Evolutionary conservation across 495 filamentous ascomycete species (phyloP), one percentile per base, ranked within the genome.

Genomic region (Cryomyces minteri): DNA sequence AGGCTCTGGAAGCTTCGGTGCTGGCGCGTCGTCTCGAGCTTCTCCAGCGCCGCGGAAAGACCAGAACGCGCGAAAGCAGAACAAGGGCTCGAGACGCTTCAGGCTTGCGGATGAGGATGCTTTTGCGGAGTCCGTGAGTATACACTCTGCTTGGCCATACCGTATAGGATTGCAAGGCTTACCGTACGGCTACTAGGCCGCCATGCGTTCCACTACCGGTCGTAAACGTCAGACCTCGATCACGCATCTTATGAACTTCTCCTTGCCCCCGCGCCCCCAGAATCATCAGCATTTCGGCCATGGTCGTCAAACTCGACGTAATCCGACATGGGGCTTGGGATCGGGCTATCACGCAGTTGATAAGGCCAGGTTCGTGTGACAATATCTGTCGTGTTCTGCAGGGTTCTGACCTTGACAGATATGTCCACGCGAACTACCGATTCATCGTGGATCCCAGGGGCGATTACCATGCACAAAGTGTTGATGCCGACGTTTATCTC

Each of bases 401-500:
- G 40, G 25, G 9, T 7, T 32, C 47, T 49, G 25, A 53, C 39
- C 4, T 12, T 31, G 43, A 40, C 14, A 79, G 84, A 55, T 98
- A 93, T 54, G 83, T 98, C 28, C 87, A 96, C 63, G 85, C 90
- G 29, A 98, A 98, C 60, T 98, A 98, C 58, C 77, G 90, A 18
- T 98, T 98, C 58, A 81, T 98, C 46, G 90, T 98, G 33, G 76
- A 82, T 46, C 90, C 90, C 0, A 69, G 70, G 14, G 81, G 78
- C 12, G 76, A 79, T 51, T 98, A 94, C 57, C 68, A 72, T 44
- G 68, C 74, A 0, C 88, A 95, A 56, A 78, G 83, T 14, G 70
- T 73, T 43, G 86, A 96, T 63, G 79, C 90, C 30, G 88, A 98
- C 62, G 74, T 88, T 37, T 82, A 90, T 56, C 63, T 98, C 41